These are phyloP conservation scores for Phytophthora nicotianae DNA, from an alignment of 352 stramenopile species.

Conservation along the genomic window DNA sequence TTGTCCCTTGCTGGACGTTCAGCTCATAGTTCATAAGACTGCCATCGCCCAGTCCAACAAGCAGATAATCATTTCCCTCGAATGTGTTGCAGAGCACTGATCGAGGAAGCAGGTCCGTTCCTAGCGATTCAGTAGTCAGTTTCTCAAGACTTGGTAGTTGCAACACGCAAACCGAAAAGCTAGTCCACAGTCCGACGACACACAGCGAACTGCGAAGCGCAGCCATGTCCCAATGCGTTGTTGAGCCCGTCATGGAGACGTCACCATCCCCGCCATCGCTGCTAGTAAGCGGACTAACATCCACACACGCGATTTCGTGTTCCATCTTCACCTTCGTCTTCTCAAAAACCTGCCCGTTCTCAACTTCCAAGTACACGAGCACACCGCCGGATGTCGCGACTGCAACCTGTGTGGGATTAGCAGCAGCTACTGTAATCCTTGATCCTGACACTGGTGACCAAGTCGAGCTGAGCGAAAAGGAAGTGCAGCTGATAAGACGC, in stretches of 20 bases:
- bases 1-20: constrained; percentile 40
- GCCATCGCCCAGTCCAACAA: constrained; percentile 97
- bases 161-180: constrained; percentile 91
- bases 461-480: constrained; percentile 64
- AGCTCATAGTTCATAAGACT: constrained; percentile 94
- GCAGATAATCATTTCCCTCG: constrained; percentile 89
- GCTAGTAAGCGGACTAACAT: constrained; percentile 73
- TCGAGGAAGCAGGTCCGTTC: constrained; percentile 84
- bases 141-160: constrained; percentile 79
- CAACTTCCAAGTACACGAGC: constrained; percentile 90
- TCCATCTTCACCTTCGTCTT: constrained; percentile 82
- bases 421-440: constrained; percentile 84
- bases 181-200: constrained; percentile 92
- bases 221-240: constrained; percentile 63
- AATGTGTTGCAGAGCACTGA: constrained; percentile 91
- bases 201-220: constrained; percentile 65
- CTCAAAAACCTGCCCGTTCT: constrained; percentile 61
- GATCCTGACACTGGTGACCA: constrained; percentile 73
- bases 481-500: constrained; percentile 84
- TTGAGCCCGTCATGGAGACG: constrained; percentile 58
- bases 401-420: constrained; percentile 93
- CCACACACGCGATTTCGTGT: constrained; percentile 95
- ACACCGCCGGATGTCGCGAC: constrained; percentile 91
- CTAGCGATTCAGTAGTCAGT: constrained; percentile 68
- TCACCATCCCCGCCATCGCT: constrained; percentile 44